Evolutionary conservation across 345 rosid genomes (phyloP), one percentile per base, ranked within the genome.

Genomic region (Dipteronia sinensis): DNA sequence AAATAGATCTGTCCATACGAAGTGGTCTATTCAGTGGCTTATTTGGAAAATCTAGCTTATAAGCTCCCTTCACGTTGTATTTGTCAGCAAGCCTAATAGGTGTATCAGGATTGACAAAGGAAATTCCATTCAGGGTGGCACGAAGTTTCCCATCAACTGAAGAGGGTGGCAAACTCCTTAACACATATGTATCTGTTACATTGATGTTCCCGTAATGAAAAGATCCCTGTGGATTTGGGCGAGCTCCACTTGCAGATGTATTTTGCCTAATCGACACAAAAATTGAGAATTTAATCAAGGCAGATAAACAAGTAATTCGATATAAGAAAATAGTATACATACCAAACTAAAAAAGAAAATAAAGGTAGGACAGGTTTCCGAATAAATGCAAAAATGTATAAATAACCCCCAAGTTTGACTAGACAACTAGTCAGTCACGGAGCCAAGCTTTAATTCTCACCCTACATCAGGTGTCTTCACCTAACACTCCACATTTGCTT

Each of bases 221-320:
- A 73, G 99, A 96, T 1, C 99, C 99, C 69, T 96, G 99, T 0
- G 99, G 98, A 71, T 96, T 96, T 71, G 98, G 98, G 42, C 99
- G 94, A 83, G 99, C 98, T 77, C 99, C 99, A 80, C 98, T 92
- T 12, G 99, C 97, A 72, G 89, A 76, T 71, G 89, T 87, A 79
- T 96, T 96, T 88, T 86, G 93, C 91, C 99, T 96, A 69, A 65
- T 31, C 72, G 83, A 79, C 20, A n/a, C 27, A 53, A 53, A 76
- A 72, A 47, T 13, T 2, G 8, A 7, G 22, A 13, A 38, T 13
- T 65, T 49, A 75, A 65, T 29, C 17, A 11, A 53, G 16, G 22
- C 6, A 20, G 9, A 31, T 34, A 49, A 66, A 20, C 27, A 9
- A 10, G 62, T 49, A 75, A 17, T 64, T 4, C 20, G 25, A 15